These are phyloP conservation scores for Pyrenochaeta sp. DNA, from an alignment of 2,329 filamentous ascomycete genomes.

Conservation along the genomic window DNA sequence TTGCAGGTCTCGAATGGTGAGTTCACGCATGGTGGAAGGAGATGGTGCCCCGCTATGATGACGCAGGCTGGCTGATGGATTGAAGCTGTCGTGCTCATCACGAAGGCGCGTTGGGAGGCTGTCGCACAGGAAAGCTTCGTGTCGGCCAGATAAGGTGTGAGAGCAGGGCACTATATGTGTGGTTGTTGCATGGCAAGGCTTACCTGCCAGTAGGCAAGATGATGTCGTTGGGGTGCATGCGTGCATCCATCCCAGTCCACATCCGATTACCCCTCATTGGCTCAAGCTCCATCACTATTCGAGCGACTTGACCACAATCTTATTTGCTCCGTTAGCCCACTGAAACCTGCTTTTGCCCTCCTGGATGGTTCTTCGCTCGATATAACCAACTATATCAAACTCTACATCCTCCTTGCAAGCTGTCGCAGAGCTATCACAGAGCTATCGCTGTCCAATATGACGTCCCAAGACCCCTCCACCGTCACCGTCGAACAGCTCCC, in stretches of 20 bases:
- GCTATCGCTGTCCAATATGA: too few relatives aligned
- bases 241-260: conserved; percentile 13
- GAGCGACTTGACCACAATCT: conserved; percentile 7
- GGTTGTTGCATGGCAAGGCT: conserved; percentile 4
- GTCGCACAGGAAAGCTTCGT: conserved; percentile 11
- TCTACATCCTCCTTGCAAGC: not conserved
- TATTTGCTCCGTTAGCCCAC: conserved; percentile 2
- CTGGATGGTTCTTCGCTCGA: not conserved
- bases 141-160: conserved; percentile 11
- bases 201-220: conserved; percentile 16
- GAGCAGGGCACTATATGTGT: conserved; percentile 17
- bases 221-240: conserved; percentile 16
- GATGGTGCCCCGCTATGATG: conserved; percentile 29
- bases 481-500: conserved; percentile 72
- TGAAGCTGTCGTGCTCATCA: conserved; percentile 19
- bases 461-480: conserved; percentile 32
- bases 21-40: conserved; percentile 5
- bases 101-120: conserved; percentile 19
- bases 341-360: conserved; percentile 15
- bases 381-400: conserved; percentile 7
- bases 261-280: conserved; percentile 36
- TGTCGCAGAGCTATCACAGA: too few relatives aligned
- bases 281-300: conserved; percentile 30
- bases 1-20: conserved; percentile 1
- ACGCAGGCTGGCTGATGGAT: conserved; percentile 17